These are phyloP conservation scores for Xylariaceae sp. DNA, from an alignment of 2,329 filamentous ascomycete species.

Conservation along the genomic window DNA sequence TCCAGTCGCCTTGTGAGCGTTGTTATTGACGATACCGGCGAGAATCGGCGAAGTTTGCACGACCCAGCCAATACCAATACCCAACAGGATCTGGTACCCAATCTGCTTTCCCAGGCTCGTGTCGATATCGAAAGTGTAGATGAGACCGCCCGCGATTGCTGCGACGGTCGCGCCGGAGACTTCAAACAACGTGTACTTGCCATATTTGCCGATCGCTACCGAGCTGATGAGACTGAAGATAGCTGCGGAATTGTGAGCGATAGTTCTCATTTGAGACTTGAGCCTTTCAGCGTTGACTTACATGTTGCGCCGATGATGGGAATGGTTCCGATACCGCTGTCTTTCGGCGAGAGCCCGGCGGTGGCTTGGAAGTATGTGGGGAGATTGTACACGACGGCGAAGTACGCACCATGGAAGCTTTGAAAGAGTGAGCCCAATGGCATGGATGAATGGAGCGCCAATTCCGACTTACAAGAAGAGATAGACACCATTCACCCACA, in stretches of 20 bases:
- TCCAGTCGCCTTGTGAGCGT: conserved; percentile 13
- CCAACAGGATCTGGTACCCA: conserved; percentile 43
- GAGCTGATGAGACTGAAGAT: conserved; percentile 7
- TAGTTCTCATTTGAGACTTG: no score
- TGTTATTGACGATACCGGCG: conserved; percentile 5
- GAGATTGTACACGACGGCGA: conserved; percentile 38
- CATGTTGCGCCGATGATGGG: conserved; percentile 24
- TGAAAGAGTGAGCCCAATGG: background rate
- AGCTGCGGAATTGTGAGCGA: conserved; percentile 29
- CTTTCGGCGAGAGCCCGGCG: conserved; percentile 34
- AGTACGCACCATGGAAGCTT: conserved; percentile 15
- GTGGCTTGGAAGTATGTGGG: conserved; percentile 50
- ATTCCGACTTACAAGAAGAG: conserved; percentile 17
- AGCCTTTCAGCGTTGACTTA: no score
- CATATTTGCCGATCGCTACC: conserved; percentile 21
- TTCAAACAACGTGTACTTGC: conserved; percentile 43
- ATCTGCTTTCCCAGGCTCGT: conserved; percentile 31
- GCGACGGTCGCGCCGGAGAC: conserved; percentile 35
- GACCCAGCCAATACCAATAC: conserved; percentile 38
- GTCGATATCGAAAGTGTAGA: conserved; percentile 38
- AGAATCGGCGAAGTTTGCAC: conserved; percentile 36
- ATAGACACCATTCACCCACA: conserved; percentile 21
- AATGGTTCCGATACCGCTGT: conserved; percentile 40
- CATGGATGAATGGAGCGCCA: background rate
- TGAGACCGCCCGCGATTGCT: conserved; percentile 39